Percentiles rank a stretch among this genome's conserved stretches.
Conservation (phyloP, 169 alveolate species). For the Theileria orientalis region DNA sequence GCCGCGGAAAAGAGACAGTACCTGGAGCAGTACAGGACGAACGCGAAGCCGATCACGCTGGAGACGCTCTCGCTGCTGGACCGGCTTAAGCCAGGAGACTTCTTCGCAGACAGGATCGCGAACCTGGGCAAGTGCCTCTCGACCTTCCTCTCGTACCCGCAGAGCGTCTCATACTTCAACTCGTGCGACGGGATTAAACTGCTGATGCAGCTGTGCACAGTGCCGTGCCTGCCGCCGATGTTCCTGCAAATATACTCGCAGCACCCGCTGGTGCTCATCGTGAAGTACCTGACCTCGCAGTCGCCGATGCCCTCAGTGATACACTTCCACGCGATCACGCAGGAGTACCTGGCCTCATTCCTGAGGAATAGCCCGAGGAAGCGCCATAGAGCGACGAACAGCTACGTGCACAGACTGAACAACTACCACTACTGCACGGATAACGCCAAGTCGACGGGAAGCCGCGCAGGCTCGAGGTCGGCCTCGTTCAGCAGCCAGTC, state of each 20-base stretch:
- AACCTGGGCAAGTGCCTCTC: conserved; percentile 62
- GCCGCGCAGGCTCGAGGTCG: no score
- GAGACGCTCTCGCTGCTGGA: conserved; percentile 50
- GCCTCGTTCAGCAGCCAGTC: no score
- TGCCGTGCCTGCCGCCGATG: conserved; percentile 64
- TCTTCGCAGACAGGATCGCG: conserved; percentile 63
- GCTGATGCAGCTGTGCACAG: conserved; percentile 47
- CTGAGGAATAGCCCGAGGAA: neutral
- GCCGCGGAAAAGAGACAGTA: neutral
- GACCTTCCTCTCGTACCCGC: conserved; percentile 33
- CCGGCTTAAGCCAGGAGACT: conserved; percentile 7
- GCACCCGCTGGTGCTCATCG: conserved; percentile 50
- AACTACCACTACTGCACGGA: neutral
- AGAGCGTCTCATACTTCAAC: conserved; percentile 36
- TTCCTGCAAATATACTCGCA: conserved; percentile 48
- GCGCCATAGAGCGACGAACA: neutral
- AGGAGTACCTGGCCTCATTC: conserved; percentile 19
- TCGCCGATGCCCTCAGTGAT: conserved; percentile 48
- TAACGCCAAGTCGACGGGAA: neutral
- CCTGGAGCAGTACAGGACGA: conserved; percentile 30
- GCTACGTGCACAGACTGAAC: neutral
- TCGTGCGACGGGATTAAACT: conserved; percentile 52
- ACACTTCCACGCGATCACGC: conserved; percentile 27
- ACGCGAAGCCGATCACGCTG: conserved; percentile 32
- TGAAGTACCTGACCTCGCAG: conserved; percentile 34